phyloP scores from a whole-genome alignment of 495 filamentous ascomycete genomes.

The Xylaria flabelliformis region DNA sequence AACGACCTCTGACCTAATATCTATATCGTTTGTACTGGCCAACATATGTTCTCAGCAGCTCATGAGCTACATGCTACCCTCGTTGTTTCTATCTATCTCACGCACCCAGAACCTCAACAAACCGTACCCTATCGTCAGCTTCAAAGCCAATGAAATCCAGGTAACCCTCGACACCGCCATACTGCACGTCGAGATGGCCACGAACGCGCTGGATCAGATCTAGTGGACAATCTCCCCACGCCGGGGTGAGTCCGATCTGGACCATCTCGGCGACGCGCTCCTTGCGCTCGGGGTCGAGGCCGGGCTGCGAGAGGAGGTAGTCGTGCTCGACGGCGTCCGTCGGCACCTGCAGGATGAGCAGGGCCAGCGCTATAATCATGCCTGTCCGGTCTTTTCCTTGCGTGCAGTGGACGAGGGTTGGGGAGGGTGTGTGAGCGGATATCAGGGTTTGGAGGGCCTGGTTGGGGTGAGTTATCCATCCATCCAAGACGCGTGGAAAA shows the following conservation, averaged over 20 bases:
- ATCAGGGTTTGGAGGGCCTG: slow-evolving; percentile 45
- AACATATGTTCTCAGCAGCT: neutral
- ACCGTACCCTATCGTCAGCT: slow-evolving; percentile 35
- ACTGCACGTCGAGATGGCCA: slow-evolving; percentile 57
- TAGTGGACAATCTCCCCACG: slow-evolving; percentile 68
- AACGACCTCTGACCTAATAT: neutral
- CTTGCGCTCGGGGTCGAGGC: slow-evolving; percentile 63
- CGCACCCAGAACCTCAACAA: slow-evolving; percentile 35
- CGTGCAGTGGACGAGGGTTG: slow-evolving; percentile 78
- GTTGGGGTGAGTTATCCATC: slow-evolving; percentile 37
- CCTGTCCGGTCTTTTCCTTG: slow-evolving; percentile 91
- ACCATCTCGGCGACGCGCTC: slow-evolving; percentile 70
- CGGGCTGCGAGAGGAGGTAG: slow-evolving; percentile 66
- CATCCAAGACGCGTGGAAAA: slow-evolving; percentile 3
- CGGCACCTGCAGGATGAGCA: slow-evolving; percentile 65
- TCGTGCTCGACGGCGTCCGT: slow-evolving; percentile 65
- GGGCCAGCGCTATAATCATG: slow-evolving; percentile 66
- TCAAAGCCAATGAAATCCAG: slow-evolving; percentile 64
- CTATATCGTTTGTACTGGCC: neutral
- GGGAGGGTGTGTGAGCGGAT: slow-evolving; percentile 54
- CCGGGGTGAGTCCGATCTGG: slow-evolving; percentile 68
- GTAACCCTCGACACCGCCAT: slow-evolving; percentile 69
- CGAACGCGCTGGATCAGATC: slow-evolving; percentile 60
- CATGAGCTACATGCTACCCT: neutral
- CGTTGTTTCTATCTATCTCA: neutral